Evolutionary conservation across 2,329 filamentous ascomycete species (phyloP).

Genomic region (Drechslera avenae): DNA sequence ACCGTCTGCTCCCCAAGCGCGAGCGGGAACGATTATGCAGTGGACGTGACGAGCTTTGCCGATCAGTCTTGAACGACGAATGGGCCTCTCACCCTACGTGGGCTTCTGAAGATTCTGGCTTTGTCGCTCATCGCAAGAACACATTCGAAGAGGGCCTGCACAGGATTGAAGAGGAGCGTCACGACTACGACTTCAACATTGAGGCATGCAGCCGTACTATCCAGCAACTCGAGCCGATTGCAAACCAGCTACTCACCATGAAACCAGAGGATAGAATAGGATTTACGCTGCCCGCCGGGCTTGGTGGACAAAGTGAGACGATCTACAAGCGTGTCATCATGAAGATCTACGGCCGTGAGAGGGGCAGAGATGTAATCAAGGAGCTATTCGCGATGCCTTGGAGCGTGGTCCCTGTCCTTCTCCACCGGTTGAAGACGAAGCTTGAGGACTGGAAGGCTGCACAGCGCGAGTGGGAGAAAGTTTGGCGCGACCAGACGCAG

Average conservation of each 20-base stretch:
- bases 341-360: slow-evolving; percentile 90
- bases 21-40: slow-evolving; percentile 91
- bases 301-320: slow-evolving; percentile 91
- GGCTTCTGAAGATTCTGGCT: slow-evolving; percentile 97
- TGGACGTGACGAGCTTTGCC: slow-evolving; percentile 92
- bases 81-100: slow-evolving; percentile 99
- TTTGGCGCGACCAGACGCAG: slow-evolving; percentile 95
- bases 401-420: slow-evolving; percentile 83
- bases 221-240: slow-evolving; percentile 91
- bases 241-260: slow-evolving; percentile 86
- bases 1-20: slow-evolving; percentile 85
- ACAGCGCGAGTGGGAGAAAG: slow-evolving; percentile 97
- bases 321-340: slow-evolving; percentile 97
- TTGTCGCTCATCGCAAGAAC: slow-evolving; percentile 97
- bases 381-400: slow-evolving; percentile 85
- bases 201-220: slow-evolving; percentile 94
- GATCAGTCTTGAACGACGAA: slow-evolving; percentile 91
- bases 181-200: slow-evolving; percentile 98
- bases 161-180: slow-evolving; percentile 94
- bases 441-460: slow-evolving; percentile 97
- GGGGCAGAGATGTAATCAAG: slow-evolving; percentile 81
- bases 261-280: slow-evolving; percentile 69
- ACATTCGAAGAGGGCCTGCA: slow-evolving; percentile 92
- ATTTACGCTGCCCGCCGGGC: slow-evolving; percentile 80
- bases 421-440: slow-evolving; percentile 91